phyloP scores from a whole-genome alignment of 164 flowering plant genomes.

The Macadamia integrifolia region DNA sequence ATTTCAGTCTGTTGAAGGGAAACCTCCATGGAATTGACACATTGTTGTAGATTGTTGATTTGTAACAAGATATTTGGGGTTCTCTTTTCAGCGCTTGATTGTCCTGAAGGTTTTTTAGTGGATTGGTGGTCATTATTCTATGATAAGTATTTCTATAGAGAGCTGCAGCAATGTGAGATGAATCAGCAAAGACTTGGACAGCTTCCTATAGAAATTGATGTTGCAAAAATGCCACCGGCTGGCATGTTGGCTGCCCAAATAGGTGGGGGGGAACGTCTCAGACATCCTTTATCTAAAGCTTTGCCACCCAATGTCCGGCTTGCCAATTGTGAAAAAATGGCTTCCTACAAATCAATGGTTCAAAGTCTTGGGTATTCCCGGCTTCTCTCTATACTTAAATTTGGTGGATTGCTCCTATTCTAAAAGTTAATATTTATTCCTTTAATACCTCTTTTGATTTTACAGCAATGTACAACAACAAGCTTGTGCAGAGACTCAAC shows the following conservation, averaged over 20 bases:
- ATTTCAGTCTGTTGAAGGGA: neutral
- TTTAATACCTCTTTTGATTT: neutral
- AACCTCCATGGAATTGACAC: neutral
- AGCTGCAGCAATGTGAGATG: neutral
- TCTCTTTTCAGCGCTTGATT: conserved; percentile 3
- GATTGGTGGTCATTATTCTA: conserved; percentile 13
- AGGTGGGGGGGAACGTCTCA: neutral
- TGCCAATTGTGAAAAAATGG: neutral
- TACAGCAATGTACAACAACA: neutral
- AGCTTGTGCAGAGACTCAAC: neutral
- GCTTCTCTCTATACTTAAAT: neutral
- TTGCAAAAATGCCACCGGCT: neutral
- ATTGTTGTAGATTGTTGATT: neutral
- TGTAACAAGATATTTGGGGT: neutral
- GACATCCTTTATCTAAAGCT: neutral
- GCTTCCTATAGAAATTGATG: neutral
- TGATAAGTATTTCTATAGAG: neutral
- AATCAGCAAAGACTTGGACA: neutral
- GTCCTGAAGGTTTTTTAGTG: conserved; percentile 7
- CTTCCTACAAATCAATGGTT: neutral
- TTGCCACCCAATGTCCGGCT: neutral
- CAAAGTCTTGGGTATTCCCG: neutral
- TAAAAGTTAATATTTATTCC: no score
- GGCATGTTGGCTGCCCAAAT: neutral
- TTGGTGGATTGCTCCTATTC: neutral